These are phyloP conservation scores for Sporobolus alterniflorus DNA, from an alignment of 202 grass and related monocot genomes.

Conservation along the genomic window DNA sequence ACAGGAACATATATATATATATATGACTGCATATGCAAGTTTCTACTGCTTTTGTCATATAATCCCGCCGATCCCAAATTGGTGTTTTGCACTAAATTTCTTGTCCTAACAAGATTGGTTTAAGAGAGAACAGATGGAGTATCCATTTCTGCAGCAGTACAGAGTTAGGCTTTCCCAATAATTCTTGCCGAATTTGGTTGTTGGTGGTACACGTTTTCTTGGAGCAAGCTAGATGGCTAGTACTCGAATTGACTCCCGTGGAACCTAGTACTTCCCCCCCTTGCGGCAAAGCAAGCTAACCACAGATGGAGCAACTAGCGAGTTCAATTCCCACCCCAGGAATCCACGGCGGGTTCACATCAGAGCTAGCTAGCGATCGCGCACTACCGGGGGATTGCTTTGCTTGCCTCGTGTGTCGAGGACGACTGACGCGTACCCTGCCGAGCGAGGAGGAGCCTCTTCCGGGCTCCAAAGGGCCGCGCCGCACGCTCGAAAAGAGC, in stretches of 20 bases:
- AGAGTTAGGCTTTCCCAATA: background rate
- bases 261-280: constrained; percentile 38
- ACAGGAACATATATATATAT: background rate
- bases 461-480: constrained; percentile 35
- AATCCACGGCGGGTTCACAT: background rate
- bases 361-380: background rate
- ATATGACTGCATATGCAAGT: no score
- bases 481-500: background rate
- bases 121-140: no score
- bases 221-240: background rate
- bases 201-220: background rate
- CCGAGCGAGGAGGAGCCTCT: background rate
- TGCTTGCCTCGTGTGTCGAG: constrained; percentile 21
- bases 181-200: background rate
- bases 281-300: background rate
- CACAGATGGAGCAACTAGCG: background rate
- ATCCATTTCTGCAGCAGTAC: background rate
- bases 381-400: background rate
- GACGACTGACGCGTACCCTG: no score
- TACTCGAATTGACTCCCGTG: constrained; percentile 25
- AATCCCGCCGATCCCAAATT: no score
- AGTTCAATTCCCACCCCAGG: background rate
- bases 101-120: no score
- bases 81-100: no score
- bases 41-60: no score